Evolutionary conservation across 2,329 filamentous ascomycete genomes (phyloP).

Genomic region (Lachnellula arida): DNA sequence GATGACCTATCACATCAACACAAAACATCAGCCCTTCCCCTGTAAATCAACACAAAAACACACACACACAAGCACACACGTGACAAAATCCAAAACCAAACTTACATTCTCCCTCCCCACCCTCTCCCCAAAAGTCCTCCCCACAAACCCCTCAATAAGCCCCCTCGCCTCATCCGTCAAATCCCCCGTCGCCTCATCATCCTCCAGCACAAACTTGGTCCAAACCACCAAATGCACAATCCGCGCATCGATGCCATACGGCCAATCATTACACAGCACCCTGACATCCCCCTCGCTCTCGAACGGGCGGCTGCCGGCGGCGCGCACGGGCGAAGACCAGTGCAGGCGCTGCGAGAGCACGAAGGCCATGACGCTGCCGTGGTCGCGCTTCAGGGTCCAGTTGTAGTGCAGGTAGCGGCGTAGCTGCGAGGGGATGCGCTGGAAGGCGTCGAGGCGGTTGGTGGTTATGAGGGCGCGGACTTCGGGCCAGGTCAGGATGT

Average conservation of each 20-base stretch:
- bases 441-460: constrained; percentile 73
- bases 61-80: neutral
- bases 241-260: constrained; percentile 73
- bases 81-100: constrained; percentile 6
- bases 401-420: constrained; percentile 72
- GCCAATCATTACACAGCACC: constrained; percentile 88
- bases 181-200: constrained; percentile 54
- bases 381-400: constrained; percentile 54
- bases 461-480: constrained; percentile 54
- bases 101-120: constrained; percentile 51
- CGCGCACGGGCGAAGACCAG: constrained; percentile 55
- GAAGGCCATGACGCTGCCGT: constrained; percentile 76
- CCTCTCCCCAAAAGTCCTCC: constrained; percentile 55
- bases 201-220: constrained; percentile 80
- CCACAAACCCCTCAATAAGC: constrained; percentile 68
- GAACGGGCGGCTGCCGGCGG: constrained; percentile 28
- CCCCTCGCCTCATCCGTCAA: constrained; percentile 58
- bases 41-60: neutral
- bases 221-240: constrained; percentile 87
- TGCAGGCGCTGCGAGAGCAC: constrained; percentile 64
- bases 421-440: constrained; percentile 70
- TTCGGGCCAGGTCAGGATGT: constrained; percentile 61
- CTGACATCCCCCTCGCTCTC: constrained; percentile 51
- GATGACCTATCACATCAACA: too few species aligned
- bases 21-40: constrained; percentile 35